Evolutionary conservation across 1,284 basidiomycete genomes (phyloP), one percentile per base, ranked within the genome.

Genomic region (Ceratobasidium sp.): DNA sequence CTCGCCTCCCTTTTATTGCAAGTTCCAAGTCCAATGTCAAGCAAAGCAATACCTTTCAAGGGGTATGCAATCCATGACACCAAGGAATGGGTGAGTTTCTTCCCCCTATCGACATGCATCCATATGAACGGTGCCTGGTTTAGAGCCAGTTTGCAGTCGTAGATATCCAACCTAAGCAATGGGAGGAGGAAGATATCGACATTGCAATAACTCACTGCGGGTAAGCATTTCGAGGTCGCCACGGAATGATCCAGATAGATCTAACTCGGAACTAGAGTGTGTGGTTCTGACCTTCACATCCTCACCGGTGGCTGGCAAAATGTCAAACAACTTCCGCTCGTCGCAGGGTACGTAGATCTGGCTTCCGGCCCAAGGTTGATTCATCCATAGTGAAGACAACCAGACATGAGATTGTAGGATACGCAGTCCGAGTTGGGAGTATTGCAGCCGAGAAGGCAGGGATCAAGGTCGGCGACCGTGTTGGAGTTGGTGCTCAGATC

Each of bases 401-500:
- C 14, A 83, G 83, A 36, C 88, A 90, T 79, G 88, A 90, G 79
- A 88, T 89, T 74, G 81, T 86, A 72, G 88, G 88, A n/a, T 81
- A 80, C 14, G 87, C 86, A 51, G 81, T 82, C 28, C 81, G 83
- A 23, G 84, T 87, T 73, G 86, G 86, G 9, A 78, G 83, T 28
- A 83, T 54, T 56, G 81, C 72, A 11, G 25, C 46, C n/a, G 28
- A 64, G 36, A 64, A 64, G 30, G 48, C 46, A 9, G 62, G 46
- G 21, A 83, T 88, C 81, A 87, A 87, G 77, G 82, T 86, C 54
- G 88, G 88, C 59, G 85, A 89, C 77, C 82, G 86, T 18, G 88
- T 85, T 73, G 88, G 88, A 70, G 86, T 90, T 16, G 88, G 88
- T 25, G 87, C 88, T 1, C 85, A 86, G 77, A 83, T 88, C 54